A percentile compares a stretch with the other conserved stretches of the same genome.
phyloP scores from a whole-genome alignment of 2,329 filamentous ascomycete genomes.

The Fusarium papillatum region DNA sequence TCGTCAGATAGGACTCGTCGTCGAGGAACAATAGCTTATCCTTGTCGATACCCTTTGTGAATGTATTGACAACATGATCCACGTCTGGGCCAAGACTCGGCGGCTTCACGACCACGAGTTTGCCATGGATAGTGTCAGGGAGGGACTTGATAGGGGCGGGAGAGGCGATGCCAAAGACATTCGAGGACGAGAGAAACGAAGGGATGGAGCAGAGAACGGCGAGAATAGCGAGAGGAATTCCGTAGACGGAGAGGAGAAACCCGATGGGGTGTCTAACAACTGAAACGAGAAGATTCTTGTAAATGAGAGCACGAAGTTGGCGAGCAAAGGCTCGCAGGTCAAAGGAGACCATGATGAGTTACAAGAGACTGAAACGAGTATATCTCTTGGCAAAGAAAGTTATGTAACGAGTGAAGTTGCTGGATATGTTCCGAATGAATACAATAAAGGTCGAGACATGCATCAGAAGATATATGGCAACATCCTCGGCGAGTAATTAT shows the following conservation, averaged over 20 bases:
- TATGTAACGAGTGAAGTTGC: background rate
- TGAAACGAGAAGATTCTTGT: conserved; percentile 29
- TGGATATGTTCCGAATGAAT: background rate
- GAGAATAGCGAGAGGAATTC: conserved; percentile 47
- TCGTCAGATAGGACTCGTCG: conserved; percentile 28
- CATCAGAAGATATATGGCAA: background rate
- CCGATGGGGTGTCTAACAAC: conserved; percentile 25
- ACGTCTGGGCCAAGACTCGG: conserved; percentile 41
- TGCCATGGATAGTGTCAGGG: conserved; percentile 33
- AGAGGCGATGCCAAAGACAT: conserved; percentile 28
- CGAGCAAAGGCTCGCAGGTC: conserved; percentile 14
- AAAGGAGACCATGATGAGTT: conserved; percentile 1
- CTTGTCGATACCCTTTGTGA: conserved; percentile 37
- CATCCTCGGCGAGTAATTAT: background rate
- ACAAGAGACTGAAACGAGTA: background rate
- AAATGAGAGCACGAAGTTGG: conserved; percentile 20
- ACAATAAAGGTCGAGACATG: background rate
- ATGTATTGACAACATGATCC: conserved; percentile 37
- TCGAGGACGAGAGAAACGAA: conserved; percentile 32
- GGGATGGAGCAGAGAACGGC: conserved; percentile 45
- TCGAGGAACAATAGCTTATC: conserved; percentile 30
- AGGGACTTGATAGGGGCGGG: conserved; percentile 38
- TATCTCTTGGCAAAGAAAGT: background rate
- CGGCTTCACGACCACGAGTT: conserved; percentile 43
- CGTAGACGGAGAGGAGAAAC: conserved; percentile 39